phyloP scores from a whole-genome alignment of 768 basidiomycete genomes.

The Lentinula guzmanii region DNA sequence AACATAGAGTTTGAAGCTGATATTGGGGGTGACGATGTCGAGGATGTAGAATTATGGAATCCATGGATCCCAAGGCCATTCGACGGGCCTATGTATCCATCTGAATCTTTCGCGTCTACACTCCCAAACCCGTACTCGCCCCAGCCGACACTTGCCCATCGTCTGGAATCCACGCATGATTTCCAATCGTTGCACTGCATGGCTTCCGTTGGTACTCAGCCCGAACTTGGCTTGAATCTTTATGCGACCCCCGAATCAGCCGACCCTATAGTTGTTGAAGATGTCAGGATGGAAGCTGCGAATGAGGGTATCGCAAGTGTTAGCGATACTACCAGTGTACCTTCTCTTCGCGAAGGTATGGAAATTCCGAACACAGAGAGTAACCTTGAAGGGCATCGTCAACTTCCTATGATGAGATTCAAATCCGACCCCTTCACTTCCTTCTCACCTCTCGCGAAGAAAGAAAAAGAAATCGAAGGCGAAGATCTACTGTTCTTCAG shows the following conservation, averaged over 20 bases:
- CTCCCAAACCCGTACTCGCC: conserved; percentile 1
- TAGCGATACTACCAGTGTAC: background rate
- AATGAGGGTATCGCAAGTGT: background rate
- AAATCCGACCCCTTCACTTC: background rate
- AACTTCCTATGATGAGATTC: background rate
- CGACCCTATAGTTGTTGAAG: background rate
- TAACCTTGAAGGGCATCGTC: background rate
- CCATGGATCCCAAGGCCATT: background rate
- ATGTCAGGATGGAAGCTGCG: background rate
- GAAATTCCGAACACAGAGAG: background rate
- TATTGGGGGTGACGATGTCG: background rate
- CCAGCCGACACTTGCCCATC: background rate
- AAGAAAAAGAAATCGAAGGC: background rate
- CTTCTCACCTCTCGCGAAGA: background rate
- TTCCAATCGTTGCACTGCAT: background rate
- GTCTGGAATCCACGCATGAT: background rate
- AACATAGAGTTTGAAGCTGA: background rate
- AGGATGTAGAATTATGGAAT: background rate
- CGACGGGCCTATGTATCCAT: background rate
- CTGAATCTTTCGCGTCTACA: background rate
- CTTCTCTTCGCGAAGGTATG: background rate
- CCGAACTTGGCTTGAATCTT: background rate
- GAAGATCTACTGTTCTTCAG: background rate
- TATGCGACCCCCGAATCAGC: background rate
- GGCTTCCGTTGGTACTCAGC: background rate